These are phyloP conservation scores for Aspergillus hortae DNA, from an alignment of 2,329 filamentous ascomycete species.

Conservation along the genomic window DNA sequence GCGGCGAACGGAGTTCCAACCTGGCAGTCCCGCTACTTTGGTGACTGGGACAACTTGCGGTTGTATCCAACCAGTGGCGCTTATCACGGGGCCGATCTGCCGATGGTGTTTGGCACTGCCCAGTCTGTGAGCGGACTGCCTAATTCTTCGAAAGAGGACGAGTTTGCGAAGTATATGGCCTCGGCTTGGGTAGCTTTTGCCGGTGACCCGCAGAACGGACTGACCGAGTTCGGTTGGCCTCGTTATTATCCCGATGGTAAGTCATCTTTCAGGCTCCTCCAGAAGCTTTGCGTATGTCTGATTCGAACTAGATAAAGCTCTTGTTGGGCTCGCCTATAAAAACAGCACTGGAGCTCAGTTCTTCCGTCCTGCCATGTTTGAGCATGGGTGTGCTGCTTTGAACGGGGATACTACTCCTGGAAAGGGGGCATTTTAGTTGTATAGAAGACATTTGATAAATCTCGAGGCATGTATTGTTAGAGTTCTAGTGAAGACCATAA, in stretches of 20 bases:
- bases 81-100: conserved; percentile 49
- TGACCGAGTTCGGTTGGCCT: conserved; percentile 39
- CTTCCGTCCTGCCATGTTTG: conserved; percentile 13
- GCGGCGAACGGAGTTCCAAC: conserved; percentile 32
- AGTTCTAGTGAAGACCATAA: too few relatives aligned
- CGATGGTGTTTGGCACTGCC: conserved; percentile 47
- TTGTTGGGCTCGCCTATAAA: conserved; percentile 23
- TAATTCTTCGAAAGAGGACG: conserved; percentile 25
- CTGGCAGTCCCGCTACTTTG: conserved; percentile 49
- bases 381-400: conserved; percentile 19
- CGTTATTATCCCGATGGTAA: conserved; percentile 22
- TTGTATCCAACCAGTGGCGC: conserved; percentile 46
- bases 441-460: too few relatives aligned
- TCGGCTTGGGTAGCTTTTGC: conserved; percentile 42
- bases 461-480: too few relatives aligned
- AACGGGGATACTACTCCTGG: conserved; percentile 16
- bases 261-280: not conserved
- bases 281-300: too few relatives aligned
- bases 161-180: conserved; percentile 38
- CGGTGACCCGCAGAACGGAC: conserved; percentile 33
- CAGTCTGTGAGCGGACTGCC: conserved; percentile 39
- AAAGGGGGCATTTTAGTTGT: conserved; percentile 22
- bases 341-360: conserved; percentile 11
- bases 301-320: conserved; percentile 9
- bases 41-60: conserved; percentile 49